Percentiles rank a stretch among this genome's conserved stretches.
Conservation (phyloP, 345 rosid genomes). For the Pugionium dolabratum region DNA sequence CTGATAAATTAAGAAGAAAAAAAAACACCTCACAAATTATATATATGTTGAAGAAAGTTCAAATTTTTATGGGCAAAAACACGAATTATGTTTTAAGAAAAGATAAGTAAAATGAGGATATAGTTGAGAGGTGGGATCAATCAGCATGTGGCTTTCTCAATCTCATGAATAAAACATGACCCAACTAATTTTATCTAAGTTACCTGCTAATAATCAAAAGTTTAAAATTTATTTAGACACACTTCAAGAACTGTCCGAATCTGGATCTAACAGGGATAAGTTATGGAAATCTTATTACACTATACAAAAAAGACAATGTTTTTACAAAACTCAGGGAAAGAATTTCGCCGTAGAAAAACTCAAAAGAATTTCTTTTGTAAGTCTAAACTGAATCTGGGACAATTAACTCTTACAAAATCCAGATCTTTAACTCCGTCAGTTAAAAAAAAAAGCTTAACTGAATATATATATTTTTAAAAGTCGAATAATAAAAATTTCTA, state of each 20-base stretch:
- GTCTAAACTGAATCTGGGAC: constrained; percentile 11
- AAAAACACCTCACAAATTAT: constrained; percentile 14
- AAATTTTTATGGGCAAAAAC: not conserved
- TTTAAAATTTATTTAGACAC: constrained; percentile 7
- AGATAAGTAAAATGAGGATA: constrained; percentile 1
- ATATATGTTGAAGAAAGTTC: no score
- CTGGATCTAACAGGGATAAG: constrained; percentile 29
- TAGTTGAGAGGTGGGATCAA: constrained; percentile 31
- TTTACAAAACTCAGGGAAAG: not conserved
- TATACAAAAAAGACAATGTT: not conserved
- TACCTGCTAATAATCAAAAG: constrained; percentile 22
- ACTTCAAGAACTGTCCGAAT: constrained; percentile 33
- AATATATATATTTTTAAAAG: not conserved
- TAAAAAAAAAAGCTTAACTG: not conserved
- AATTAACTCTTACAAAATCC: not conserved
- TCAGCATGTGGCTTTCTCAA: constrained; percentile 23
- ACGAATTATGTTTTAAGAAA: not conserved
- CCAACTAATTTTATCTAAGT: constrained; percentile 32
- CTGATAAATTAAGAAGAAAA: constrained; percentile 33
- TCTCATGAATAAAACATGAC: constrained; percentile 42
- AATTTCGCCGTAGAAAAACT: no score
- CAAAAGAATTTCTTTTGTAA: not conserved
- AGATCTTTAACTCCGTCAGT: constrained; percentile 29
- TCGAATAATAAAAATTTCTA: constrained; percentile 4
- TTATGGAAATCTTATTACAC: not conserved